These are phyloP conservation scores for Eucalyptus shirleyi DNA, from an alignment of 345 rosid genomes.

Conservation along the genomic window DNA sequence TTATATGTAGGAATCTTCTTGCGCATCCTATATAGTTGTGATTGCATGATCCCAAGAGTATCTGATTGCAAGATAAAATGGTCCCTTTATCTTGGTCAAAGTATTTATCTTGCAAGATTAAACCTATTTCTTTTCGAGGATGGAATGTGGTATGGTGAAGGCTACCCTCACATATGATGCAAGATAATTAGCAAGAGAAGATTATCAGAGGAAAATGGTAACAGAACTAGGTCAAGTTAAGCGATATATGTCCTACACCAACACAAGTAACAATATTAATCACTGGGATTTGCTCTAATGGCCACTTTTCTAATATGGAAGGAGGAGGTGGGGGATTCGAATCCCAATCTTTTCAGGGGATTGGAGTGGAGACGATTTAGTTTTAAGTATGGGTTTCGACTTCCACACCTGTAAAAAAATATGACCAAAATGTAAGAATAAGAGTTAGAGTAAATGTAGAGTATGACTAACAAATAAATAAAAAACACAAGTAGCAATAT, in stretches of 20 bases:
- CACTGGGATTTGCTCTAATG: rapidly evolving
- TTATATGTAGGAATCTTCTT: background rate
- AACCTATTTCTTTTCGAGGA: background rate
- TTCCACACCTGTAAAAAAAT: rapidly evolving
- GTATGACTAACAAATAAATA: rapidly evolving
- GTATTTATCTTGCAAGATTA: background rate
- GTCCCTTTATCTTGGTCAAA: background rate
- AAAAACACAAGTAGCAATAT: no score
- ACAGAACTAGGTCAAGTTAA: background rate
- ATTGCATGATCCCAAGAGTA: background rate
- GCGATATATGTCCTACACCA: background rate
- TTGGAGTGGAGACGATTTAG: no score
- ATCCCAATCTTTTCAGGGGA: rapidly evolving
- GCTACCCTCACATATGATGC: background rate
- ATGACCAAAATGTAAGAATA: rapidly evolving
- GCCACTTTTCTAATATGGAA: rapidly evolving
- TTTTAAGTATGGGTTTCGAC: no score
- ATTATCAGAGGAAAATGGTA: background rate
- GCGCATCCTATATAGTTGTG: background rate
- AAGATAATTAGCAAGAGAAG: background rate
- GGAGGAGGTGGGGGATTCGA: rapidly evolving
- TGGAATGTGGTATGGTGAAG: background rate
- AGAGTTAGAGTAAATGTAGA: no score
- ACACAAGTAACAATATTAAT: background rate
- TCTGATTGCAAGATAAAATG: background rate